These are phyloP conservation scores for Kokia cookei DNA, from an alignment of 441 rosid species.

Conservation along the genomic window DNA sequence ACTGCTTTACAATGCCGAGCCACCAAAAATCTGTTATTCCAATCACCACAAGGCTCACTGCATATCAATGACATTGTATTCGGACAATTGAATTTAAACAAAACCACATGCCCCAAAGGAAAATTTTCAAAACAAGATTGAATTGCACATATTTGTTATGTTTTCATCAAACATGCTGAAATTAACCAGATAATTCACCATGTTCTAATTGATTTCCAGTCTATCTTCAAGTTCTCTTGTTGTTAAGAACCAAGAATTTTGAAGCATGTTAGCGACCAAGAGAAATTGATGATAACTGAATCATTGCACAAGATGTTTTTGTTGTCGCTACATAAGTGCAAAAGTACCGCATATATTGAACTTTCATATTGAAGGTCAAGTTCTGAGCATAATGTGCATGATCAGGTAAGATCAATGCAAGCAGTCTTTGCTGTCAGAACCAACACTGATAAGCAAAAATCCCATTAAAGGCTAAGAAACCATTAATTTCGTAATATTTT, in stretches of 20 bases:
- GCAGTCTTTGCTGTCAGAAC: neutral
- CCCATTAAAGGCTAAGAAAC: neutral
- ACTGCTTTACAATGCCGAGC: neutral
- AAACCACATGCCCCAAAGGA: neutral
- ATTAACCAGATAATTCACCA: neutral
- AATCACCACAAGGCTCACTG: neutral
- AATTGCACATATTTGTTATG: neutral
- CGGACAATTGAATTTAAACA: neutral
- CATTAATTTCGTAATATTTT: too few species aligned
- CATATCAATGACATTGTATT: neutral
- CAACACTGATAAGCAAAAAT: neutral
- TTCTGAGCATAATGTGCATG: neutral
- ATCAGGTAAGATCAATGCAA: neutral
- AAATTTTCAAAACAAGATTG: neutral
- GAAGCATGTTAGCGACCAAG: neutral
- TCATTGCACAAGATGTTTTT: neutral
- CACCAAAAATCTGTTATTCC: neutral
- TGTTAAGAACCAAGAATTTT: neutral
- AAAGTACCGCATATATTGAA: neutral
- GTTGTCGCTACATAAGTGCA: neutral
- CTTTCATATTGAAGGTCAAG: neutral
- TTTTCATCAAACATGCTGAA: neutral
- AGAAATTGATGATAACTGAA: neutral
- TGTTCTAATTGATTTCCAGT: neutral
- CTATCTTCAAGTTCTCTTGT: neutral